These are phyloP conservation scores for Sicyos baderoa DNA, from an alignment of 306 rosid species.

Conservation along the genomic window DNA sequence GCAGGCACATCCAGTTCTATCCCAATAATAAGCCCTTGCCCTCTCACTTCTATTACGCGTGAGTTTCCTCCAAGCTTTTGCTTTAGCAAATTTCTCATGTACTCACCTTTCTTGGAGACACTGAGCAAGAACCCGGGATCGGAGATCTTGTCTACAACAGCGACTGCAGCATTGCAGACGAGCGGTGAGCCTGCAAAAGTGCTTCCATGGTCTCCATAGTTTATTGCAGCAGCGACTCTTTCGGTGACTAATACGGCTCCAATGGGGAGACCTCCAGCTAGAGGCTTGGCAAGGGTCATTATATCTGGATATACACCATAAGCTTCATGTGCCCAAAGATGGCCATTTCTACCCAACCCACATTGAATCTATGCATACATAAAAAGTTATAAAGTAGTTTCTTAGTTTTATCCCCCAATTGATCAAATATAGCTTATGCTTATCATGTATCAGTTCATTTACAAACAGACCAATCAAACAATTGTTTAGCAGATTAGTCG, in stretches of 20 bases:
- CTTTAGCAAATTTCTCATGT: conserved; percentile 56
- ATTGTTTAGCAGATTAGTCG: background rate
- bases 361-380: conserved; percentile 61
- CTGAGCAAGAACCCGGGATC: conserved; percentile 46
- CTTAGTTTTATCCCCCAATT: background rate
- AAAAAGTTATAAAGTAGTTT: background rate
- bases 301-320: conserved; percentile 70
- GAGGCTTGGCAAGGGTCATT: conserved; percentile 94
- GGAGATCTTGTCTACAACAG: conserved; percentile 65
- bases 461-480: background rate
- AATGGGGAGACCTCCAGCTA: conserved; percentile 90
- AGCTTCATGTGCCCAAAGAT: conserved; percentile 81
- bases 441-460: background rate
- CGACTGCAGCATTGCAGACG: conserved; percentile 60
- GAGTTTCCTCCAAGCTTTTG: conserved; percentile 58
- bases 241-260: conserved; percentile 78
- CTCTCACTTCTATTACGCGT: conserved; percentile 68
- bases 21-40: conserved; percentile 69
- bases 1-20: conserved; percentile 70
- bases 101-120: conserved; percentile 56
- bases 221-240: conserved; percentile 60
- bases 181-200: conserved; percentile 82
- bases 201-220: conserved; percentile 85
- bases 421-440: background rate
- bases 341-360: conserved; percentile 82